Percentiles rank a stretch among this genome's conserved stretches.
These are phyloP conservation scores for Turritis glabra DNA, from an alignment of 345 rosid genomes.

Conservation along the genomic window DNA sequence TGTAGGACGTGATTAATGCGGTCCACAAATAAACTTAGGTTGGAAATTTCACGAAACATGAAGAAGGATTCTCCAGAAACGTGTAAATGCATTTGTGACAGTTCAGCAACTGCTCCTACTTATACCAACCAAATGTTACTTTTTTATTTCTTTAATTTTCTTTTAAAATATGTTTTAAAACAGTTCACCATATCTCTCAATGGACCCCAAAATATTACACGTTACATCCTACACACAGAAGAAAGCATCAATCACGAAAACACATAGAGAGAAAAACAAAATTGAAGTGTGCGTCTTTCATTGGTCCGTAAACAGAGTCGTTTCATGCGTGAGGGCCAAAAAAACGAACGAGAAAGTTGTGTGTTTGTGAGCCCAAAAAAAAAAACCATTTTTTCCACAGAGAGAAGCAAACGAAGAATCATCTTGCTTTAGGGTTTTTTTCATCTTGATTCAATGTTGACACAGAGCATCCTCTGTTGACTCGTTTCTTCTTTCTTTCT, in stretches of 20 bases:
- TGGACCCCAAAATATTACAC: conserved; percentile 4
- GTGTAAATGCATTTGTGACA: background rate
- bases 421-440: too few species aligned
- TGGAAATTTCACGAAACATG: conserved; percentile 22
- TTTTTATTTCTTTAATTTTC: background rate
- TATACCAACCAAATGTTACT: conserved; percentile 26
- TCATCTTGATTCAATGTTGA: conserved; percentile 27
- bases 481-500: background rate
- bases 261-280: background rate
- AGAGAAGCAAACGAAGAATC: conserved; percentile 1
- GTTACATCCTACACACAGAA: conserved; percentile 7
- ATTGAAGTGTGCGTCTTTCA: conserved; percentile 20
- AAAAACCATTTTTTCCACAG: conserved; percentile 8
- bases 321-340: conserved; percentile 24
- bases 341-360: conserved; percentile 45
- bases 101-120: conserved; percentile 29
- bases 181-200: conserved; percentile 12
- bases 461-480: conserved; percentile 14
- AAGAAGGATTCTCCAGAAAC: background rate
- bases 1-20: conserved; percentile 13
- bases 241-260: background rate
- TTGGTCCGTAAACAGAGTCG: conserved; percentile 23
- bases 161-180: conserved; percentile 2
- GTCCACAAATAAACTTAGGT: conserved; percentile 1
- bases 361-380: conserved; percentile 22